These are phyloP conservation scores for Pseudozyma hubeiensis DNA, from an alignment of 1,284 basidiomycete genomes.

Conservation along the genomic window DNA sequence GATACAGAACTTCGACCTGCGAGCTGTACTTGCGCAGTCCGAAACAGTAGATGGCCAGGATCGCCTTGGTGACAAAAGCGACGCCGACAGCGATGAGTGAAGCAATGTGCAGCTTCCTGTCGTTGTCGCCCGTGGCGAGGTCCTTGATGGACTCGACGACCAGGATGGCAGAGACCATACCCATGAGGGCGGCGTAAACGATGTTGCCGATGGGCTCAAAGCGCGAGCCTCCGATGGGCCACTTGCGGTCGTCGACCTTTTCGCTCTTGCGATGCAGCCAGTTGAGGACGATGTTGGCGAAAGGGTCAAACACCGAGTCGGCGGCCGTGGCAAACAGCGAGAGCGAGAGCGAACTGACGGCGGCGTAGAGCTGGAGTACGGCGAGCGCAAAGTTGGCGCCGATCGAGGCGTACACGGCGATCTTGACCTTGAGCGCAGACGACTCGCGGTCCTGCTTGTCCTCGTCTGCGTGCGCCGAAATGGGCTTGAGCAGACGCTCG, in stretches of 20 bases:
- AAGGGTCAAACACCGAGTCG: conserved; percentile 88
- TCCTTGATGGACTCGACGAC: conserved; percentile 84
- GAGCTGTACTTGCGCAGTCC: conserved; percentile 82
- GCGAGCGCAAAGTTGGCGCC: conserved; percentile 75
- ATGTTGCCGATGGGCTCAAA: conserved; percentile 83
- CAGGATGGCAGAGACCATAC: conserved; percentile 83
- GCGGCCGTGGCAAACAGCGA: conserved; percentile 89
- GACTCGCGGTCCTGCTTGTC: conserved; percentile 77
- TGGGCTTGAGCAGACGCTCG: conserved; percentile 82
- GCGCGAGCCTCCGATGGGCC: conserved; percentile 90
- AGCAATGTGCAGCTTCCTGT: conserved; percentile 81
- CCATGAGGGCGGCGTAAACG: conserved; percentile 76
- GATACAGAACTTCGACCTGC: conserved; percentile 93
- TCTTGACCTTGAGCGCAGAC: conserved; percentile 74
- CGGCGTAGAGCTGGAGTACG: conserved; percentile 76
- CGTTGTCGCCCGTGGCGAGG: conserved; percentile 75
- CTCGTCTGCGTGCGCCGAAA: conserved; percentile 84
- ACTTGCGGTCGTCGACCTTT: conserved; percentile 81
- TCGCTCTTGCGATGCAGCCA: conserved; percentile 82
- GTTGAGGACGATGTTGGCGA: conserved; percentile 87
- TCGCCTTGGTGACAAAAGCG: conserved; percentile 85
- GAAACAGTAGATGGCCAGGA: conserved; percentile 87
- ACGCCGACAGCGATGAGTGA: conserved; percentile 84
- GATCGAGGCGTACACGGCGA: conserved; percentile 87
- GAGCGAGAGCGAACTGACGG: conserved; percentile 83